Evolutionary conservation across 305 asterid genomes (phyloP).

Genomic region (Fraxinus velutina): DNA sequence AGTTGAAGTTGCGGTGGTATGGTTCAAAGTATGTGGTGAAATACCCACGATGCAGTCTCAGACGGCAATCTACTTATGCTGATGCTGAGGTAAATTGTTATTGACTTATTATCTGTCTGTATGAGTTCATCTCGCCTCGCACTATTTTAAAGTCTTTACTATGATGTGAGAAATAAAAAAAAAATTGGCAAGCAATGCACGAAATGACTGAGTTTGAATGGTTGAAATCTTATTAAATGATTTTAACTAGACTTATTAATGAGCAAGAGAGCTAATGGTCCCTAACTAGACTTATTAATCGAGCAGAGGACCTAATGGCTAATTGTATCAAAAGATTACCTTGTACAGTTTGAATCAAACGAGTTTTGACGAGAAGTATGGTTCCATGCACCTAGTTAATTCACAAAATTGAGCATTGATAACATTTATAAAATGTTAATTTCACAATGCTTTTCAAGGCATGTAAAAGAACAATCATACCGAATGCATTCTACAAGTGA

Average conservation of each 20-base stretch:
- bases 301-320: neutral
- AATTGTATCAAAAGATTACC: neutral
- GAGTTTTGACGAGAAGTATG: neutral
- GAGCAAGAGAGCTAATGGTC: neutral
- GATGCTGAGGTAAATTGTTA: conserved; percentile 80
- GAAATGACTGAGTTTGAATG: neutral
- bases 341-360: neutral
- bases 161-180: neutral
- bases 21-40: conserved; percentile 83
- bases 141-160: neutral
- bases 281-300: neutral
- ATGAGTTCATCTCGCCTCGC: neutral
- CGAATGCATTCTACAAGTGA: neutral
- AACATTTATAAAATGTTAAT: neutral
- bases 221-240: neutral
- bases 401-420: neutral
- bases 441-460: neutral
- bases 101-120: neutral
- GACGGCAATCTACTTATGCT: conserved; percentile 82
- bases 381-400: neutral
- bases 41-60: conserved; percentile 94
- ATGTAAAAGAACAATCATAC: neutral
- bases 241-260: neutral
- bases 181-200: neutral
- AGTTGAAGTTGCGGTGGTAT: conserved; percentile 80